Conservation (phyloP, 75 land plant genomes). For the Picea sitchensis region DNA sequence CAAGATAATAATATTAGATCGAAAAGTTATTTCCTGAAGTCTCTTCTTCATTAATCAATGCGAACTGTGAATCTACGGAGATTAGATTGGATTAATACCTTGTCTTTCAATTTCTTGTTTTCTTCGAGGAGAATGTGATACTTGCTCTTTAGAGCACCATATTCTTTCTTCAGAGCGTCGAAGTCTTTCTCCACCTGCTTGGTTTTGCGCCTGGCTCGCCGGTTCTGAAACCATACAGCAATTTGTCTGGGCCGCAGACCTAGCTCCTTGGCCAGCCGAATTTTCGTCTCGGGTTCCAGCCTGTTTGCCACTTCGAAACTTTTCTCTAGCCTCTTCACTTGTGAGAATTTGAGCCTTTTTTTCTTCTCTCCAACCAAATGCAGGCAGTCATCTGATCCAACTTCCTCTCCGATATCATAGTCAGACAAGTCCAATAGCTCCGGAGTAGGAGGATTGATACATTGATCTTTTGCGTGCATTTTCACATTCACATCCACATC, state of each 20-base stretch:
- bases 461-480: background rate
- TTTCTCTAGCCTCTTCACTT: slow-evolving; percentile 4
- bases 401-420: background rate
- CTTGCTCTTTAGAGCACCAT: slow-evolving; percentile 8
- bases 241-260: slow-evolving; percentile 37
- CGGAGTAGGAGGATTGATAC: background rate
- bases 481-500: background rate
- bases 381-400: background rate
- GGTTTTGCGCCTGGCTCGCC: slow-evolving; percentile 24
- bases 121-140: background rate
- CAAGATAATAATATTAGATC: too few species aligned
- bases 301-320: slow-evolving; percentile 8
- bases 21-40: too few species aligned
- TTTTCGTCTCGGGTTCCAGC: slow-evolving; percentile 8
- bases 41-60: too few species aligned
- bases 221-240: slow-evolving; percentile 40
- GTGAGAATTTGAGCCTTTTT: background rate
- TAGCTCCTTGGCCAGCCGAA: slow-evolving; percentile 22
- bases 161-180: slow-evolving; percentile 23
- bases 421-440: background rate
- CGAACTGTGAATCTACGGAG: background rate
- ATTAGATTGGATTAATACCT: background rate
- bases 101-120: background rate
- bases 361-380: slow-evolving; percentile 3
- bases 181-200: slow-evolving; percentile 22